Evolutionary conservation across 2,329 filamentous ascomycete species (phyloP).

Genomic region (Pseudogymnoascus sp.): DNA sequence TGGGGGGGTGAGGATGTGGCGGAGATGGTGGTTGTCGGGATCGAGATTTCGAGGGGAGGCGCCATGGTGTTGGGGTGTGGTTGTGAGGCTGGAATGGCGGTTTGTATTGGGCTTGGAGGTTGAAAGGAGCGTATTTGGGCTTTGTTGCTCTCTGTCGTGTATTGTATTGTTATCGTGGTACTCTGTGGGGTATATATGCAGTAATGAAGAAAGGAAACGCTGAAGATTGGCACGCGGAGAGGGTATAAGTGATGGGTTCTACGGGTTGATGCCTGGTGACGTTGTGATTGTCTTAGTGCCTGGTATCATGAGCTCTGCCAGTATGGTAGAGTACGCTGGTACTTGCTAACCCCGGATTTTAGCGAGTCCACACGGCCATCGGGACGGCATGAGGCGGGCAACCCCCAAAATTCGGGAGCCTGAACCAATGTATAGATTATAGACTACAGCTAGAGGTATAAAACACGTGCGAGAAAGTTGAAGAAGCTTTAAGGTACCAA

Average conservation of each 20-base stretch:
- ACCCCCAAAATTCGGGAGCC: not conserved
- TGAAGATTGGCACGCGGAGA: not conserved
- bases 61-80: conserved; percentile 38
- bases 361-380: not conserved
- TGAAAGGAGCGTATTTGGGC: not conserved
- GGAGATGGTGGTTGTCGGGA: conserved; percentile 55
- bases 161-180: not conserved
- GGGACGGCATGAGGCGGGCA: not conserved
- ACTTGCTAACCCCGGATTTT: not conserved
- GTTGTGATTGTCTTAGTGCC: conserved; percentile 5
- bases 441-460: not conserved
- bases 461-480: not conserved
- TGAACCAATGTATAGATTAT: not conserved
- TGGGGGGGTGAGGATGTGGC: conserved; percentile 40
- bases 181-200: not conserved
- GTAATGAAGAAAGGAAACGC: not conserved
- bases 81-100: not conserved
- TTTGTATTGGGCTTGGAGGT: not conserved
- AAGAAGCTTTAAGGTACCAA: not conserved
- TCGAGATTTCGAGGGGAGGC: conserved; percentile 58
- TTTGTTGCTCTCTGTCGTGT: not conserved
- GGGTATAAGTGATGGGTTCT: not conserved
- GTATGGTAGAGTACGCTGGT: not conserved
- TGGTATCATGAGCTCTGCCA: not conserved
- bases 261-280: not conserved